phyloP scores from a whole-genome alignment of 129 eudicot species.

The Silybum marianum region DNA sequence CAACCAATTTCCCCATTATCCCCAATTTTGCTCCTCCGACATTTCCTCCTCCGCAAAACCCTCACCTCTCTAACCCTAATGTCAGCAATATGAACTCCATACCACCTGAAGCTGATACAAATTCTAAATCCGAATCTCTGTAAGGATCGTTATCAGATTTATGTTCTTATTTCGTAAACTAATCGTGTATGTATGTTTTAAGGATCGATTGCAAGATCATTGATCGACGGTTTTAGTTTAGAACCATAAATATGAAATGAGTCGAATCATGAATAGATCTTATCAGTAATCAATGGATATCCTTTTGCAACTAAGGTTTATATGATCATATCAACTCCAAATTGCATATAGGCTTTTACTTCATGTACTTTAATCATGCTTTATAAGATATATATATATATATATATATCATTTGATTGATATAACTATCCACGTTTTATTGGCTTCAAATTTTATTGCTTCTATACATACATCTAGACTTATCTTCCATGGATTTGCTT shows the following conservation, averaged over 20 bases:
- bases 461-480: not conserved
- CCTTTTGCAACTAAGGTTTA: not conserved
- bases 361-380: not conserved
- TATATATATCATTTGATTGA: too few relatives aligned
- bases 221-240: not conserved
- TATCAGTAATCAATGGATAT: not conserved
- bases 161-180: not conserved
- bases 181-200: not conserved
- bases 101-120: slow-evolving; percentile 11
- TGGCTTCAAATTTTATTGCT: not conserved
- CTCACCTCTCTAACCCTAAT: slow-evolving; percentile 19
- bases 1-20: slow-evolving; percentile 6
- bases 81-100: slow-evolving; percentile 8
- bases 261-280: not conserved
- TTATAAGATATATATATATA: too few relatives aligned
- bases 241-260: not conserved
- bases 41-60: slow-evolving; percentile 16
- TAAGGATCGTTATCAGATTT: slow-evolving; percentile 25
- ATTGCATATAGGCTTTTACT: not conserved
- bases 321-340: not conserved
- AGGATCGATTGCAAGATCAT: not conserved
- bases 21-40: slow-evolving; percentile 30
- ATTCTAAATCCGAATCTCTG: slow-evolving; percentile 20
- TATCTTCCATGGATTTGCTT: slow-evolving; percentile 10
- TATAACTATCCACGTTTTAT: too few relatives aligned